phyloP scores from a whole-genome alignment of 257 asterid species.

The Nicotiana tomentosiformis region DNA sequence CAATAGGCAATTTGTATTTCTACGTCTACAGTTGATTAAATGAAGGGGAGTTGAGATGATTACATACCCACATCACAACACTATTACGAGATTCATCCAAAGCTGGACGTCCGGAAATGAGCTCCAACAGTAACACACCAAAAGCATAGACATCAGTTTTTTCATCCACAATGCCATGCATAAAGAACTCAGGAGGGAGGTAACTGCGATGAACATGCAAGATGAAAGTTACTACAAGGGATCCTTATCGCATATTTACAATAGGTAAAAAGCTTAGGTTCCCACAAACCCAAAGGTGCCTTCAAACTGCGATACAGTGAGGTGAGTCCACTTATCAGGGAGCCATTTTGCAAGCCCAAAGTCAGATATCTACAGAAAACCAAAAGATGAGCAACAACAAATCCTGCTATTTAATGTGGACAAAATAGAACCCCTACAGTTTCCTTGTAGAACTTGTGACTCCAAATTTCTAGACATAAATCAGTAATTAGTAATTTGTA shows the following conservation, averaged over 20 bases:
- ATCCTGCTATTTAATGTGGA: background rate
- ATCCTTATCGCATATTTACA: background rate
- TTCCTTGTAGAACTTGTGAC: background rate
- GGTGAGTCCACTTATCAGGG: slow-evolving; percentile 95
- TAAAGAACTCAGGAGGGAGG: slow-evolving; percentile 94
- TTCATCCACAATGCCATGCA: slow-evolving; percentile 91
- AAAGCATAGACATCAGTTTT: slow-evolving; percentile 92
- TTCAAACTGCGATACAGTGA: slow-evolving; percentile 75
- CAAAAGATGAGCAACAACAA: slow-evolving; percentile 22
- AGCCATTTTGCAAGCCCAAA: slow-evolving; percentile 99
- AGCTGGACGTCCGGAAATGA: slow-evolving; percentile 88
- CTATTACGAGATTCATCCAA: slow-evolving; percentile 68
- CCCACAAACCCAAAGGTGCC: slow-evolving; percentile 84
- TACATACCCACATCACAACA: slow-evolving; percentile 93
- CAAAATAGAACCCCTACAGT: background rate
- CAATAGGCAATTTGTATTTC: background rate
- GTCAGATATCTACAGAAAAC: slow-evolving; percentile 70
- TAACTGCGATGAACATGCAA: slow-evolving; percentile 44
- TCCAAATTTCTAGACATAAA: background rate
- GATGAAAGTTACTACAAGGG: background rate
- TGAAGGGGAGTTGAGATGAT: background rate
- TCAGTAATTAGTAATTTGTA: background rate
- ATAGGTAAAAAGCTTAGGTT: background rate
- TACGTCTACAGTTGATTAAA: background rate
- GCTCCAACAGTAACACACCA: slow-evolving; percentile 79